Conservation (phyloP, 192 early-diverging fungal species). For the Bifiguratus adelaidae region DNA sequence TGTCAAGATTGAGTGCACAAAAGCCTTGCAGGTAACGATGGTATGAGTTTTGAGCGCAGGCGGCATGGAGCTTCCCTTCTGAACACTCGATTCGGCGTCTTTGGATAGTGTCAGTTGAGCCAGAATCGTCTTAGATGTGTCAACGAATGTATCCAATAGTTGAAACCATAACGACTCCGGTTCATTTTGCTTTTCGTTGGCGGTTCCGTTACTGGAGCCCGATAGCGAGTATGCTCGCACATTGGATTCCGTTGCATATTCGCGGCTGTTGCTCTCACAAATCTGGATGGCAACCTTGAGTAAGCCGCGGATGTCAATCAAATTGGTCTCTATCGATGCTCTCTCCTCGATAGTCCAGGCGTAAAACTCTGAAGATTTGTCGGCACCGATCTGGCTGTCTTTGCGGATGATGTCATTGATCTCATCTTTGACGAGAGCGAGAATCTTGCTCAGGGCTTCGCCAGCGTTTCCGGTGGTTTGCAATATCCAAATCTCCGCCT, state of each 20-base stretch:
- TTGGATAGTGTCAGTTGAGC: neutral
- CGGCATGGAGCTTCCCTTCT: conserved; percentile 1
- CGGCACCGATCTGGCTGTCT: conserved; percentile 14
- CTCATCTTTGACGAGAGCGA: conserved; percentile 39
- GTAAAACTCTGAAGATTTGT: too few species aligned
- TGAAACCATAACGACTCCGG: conserved; percentile 44
- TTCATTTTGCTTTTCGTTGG: conserved; percentile 21
- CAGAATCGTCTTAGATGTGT: conserved; percentile 34
- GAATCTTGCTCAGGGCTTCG: conserved; percentile 39
- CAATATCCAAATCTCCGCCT: conserved; percentile 51
- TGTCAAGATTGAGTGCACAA: conserved; percentile 44
- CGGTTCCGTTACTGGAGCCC: conserved; percentile 2
- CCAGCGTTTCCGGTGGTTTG: conserved; percentile 38
- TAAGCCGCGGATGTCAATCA: conserved; percentile 42
- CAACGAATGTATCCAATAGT: conserved; percentile 43
- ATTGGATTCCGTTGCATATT: neutral
- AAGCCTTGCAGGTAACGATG: conserved; percentile 39
- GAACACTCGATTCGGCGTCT: neutral
- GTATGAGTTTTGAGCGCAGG: conserved; percentile 20
- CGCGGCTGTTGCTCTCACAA: conserved; percentile 35
- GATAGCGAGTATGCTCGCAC: neutral
- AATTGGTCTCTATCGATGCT: conserved; percentile 24
- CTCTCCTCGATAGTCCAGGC: conserved; percentile 39
- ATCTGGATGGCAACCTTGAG: conserved; percentile 43
- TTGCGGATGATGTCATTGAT: conserved; percentile 20